Evolutionary conservation across 805 yeast species (phyloP).

Genomic region (Candida ipomoeae): DNA sequence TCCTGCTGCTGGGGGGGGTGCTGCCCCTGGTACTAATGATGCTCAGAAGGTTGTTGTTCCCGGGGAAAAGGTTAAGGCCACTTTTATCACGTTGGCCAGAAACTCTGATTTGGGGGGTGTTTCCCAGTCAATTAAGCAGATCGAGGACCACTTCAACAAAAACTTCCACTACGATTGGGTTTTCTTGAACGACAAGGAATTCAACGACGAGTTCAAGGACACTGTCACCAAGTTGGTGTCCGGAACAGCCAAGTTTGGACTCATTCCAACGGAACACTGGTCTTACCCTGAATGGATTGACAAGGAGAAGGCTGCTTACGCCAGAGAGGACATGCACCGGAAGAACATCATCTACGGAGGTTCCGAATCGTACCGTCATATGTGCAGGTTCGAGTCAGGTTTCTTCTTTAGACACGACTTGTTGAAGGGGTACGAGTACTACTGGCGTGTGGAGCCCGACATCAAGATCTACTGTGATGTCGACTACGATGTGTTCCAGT

Average conservation of each 20-base stretch:
- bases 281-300: slow-evolving; percentile 20
- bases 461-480: slow-evolving; percentile 22
- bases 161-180: slow-evolving; percentile 26
- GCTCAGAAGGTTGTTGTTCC: not conserved
- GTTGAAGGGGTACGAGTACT: slow-evolving; percentile 22
- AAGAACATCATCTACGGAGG: slow-evolving; percentile 29
- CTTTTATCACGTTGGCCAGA: slow-evolving; percentile 34
- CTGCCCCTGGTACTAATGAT: slow-evolving; percentile 4
- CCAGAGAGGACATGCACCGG: slow-evolving; percentile 22
- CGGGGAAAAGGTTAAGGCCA: slow-evolving; percentile 55
- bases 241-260: slow-evolving; percentile 19
- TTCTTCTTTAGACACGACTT: slow-evolving; percentile 20
- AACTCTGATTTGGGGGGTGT: slow-evolving; percentile 14
- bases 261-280: slow-evolving; percentile 22
- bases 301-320: slow-evolving; percentile 23
- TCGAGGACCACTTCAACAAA: slow-evolving; percentile 22
- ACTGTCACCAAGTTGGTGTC: slow-evolving; percentile 16
- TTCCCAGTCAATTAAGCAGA: slow-evolving; percentile 18
- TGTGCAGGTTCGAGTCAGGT: slow-evolving; percentile 21
- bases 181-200: slow-evolving; percentile 23
- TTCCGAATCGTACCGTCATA: slow-evolving; percentile 17
- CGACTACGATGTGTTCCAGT: slow-evolving; percentile 23
- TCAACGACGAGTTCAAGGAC: slow-evolving; percentile 21
- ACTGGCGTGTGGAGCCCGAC: slow-evolving; percentile 26
- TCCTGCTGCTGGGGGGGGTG: slow-evolving; percentile 10